Evolutionary conservation across 83 land plant genomes (phyloP), one percentile per base, ranked within the genome.

Genomic region (Isoetes engelmannii): DNA sequence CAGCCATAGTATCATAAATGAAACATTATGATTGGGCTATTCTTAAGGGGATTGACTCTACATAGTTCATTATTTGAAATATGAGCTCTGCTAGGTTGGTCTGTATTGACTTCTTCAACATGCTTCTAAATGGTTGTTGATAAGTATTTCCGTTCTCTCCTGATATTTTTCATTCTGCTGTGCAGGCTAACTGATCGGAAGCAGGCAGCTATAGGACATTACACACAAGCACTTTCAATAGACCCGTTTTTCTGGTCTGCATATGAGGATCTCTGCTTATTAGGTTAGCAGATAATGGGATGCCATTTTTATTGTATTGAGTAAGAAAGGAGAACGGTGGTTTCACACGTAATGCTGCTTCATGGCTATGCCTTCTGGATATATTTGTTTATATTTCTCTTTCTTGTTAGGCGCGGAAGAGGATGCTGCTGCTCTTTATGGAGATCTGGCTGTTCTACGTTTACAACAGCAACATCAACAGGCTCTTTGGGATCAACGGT

Each of bases 171-270:
- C 37, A 28, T 28, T 28, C n/a, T 28, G 37, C 21, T 12, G 54
- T 70, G 66, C 74, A 91, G 97, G 84, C 83, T 86, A 73, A 88
- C 93, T 44, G 91, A 89, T 63, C 83, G 99, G 72, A 80, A 78
- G 65, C 69, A 79, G 65, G 81, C 68, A 69, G 93, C 99, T 4
- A 75, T 94, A 57, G 79, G 74, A 64, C 93, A 90, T 70, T 94
- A 88, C 68, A 77, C 79, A 68, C 90, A 86, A 67, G 96, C 99
- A 43, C 78, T 90, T 51, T 81, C 85, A 6, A 20, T 90, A 48
- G 97, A 94, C 69, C 97, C 95, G 15, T 89, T 94, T 71, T 61
- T 90, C 18, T 94, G 99, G 99, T 81, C 86, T 66, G 99, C 99
- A 50, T 94, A 86, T 80, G 99, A 94, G 73, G 97, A 90, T 69